Base-by-base conservation (phyloP, 148 eudicot species). In the Camellia sinensis region DNA sequence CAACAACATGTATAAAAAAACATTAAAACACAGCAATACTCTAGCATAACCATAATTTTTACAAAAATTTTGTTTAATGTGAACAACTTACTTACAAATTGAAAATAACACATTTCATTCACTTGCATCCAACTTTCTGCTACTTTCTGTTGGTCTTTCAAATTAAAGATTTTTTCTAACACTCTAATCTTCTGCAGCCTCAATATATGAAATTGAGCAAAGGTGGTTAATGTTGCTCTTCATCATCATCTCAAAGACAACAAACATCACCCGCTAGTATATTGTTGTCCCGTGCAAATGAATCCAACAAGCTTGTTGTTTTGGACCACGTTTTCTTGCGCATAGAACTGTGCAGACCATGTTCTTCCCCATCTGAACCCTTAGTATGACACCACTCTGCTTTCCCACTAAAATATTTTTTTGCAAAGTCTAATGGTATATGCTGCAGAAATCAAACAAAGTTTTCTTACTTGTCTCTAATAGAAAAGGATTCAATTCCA, bases 261-360 rank as follows among this genome's bases (percentile, higher is more conserved):
- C 86, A 86, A 65, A 61, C 67, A 75, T 86, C 86, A 5, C 86
- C 86, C 3, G 70, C 80, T 43, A 66, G 21, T n/a, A 83, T 50
- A 11, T 22, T 71, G 72, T 86, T 86, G 77, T 83, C 86, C 53
- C 15, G 2, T 45, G 57, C 86, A 67, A 82, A 79, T 18, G 72
- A 12, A 0, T 50, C 80, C 80, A 74, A 40, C 0, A 2, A 83
- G 21, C 18, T 10, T 18, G 54, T n/a, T 68, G 8, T 17, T 3
- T 41, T 9, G 5, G 8, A 2, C 0, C 2, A 0, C 15, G 43
- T n/a, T 2, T 5, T n/a, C 74, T 0, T 2, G 17, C 29, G n/a
- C 1, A 48, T 15, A 5, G 77, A 76, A 83, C 67, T 8, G 61
- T 8, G 9, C 79, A 1, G 46, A 44, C 80, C 79, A 83, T 66